Base-by-base conservation (phyloP, 2,329 filamentous ascomycete genomes). In the Pseudogymnoascus sp. region DNA sequence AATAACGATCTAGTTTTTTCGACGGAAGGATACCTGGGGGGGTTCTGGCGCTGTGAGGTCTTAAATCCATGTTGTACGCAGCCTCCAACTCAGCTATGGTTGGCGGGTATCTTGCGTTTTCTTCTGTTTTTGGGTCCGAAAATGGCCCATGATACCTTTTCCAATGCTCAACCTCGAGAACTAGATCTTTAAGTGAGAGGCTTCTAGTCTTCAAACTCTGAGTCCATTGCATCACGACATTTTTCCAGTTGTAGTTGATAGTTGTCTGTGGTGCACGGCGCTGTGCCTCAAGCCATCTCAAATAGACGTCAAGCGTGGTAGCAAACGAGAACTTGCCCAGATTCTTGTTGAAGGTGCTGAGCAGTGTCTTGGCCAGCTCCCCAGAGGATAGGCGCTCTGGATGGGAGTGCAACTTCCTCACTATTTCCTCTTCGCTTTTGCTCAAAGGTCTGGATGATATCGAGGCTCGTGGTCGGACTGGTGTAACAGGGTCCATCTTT, bases 241-340 rank as follows among this genome's bases (percentile, higher is more conserved):
- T 68, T 6, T 58, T 59, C 69, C 70, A 71, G 12, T 66, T 48
- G 17, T 64, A 61, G 2, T 65, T 64, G 10, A 65, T 31, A 1
- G 58, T 27, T 6, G 65, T 63, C 27, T 55, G 44, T 13, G 66
- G 63, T 4, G 42, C 15, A 7, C 44, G 41, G 10, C 67, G 67
- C 25, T 71, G 68, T 1, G 67, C 59, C 35, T 70, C 67, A 8
- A 71, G 64, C 70, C 68, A 71, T 13, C 64, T 63, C 38, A 70
- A 60, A 36, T 70, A 71, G 8, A 66, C 60, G 1, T 29, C 58
- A n/a, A 69, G 42, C 1, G 63, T 68, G 8, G 17, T 41, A 9
- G 58, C 51, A 29, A 41, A 55, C 15, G 68, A 63, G 7, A 64
- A 63, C 15, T 33, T 55, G 1, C 58, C 48, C n/a, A 70, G 29